These are phyloP conservation scores for Mycena rebaudengoi DNA, from an alignment of 768 basidiomycete species.

Conservation along the genomic window DNA sequence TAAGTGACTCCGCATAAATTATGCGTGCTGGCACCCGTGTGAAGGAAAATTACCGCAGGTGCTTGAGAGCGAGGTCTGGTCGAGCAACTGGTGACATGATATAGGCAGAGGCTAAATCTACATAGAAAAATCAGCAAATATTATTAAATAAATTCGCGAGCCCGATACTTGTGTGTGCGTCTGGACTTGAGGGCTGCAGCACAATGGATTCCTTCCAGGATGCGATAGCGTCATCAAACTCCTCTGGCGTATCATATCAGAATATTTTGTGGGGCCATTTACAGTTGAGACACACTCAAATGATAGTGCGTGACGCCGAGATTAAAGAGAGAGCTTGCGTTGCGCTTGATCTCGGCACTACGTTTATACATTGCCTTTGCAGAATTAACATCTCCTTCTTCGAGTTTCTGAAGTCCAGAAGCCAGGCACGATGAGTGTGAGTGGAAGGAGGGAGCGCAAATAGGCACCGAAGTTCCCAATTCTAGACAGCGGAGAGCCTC, in stretches of 20 bases:
- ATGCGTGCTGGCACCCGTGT: conserved; percentile 33
- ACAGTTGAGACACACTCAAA: conserved; percentile 64
- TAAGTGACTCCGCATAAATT: conserved; percentile 50
- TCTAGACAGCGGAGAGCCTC: conserved; percentile 85
- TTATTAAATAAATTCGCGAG: conserved; percentile 30
- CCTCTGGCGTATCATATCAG: conserved; percentile 64
- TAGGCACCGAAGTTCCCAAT: conserved; percentile 80
- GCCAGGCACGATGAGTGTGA: too few relatives aligned
- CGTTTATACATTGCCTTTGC: conserved; percentile 82
- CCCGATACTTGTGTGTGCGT: conserved; percentile 89
- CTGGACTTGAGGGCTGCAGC: conserved; percentile 83
- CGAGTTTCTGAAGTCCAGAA: too few relatives aligned
- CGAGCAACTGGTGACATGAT: conserved; percentile 81
- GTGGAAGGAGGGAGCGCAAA: too few relatives aligned
- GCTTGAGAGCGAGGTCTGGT: conserved; percentile 88
- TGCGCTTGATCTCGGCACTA: conserved; percentile 82
- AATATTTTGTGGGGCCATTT: conserved; percentile 15
- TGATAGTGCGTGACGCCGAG: conserved; percentile 91
- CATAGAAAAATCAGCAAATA: conserved; percentile 30
- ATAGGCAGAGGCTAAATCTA: conserved; percentile 91
- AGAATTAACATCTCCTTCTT: conserved; percentile 84
- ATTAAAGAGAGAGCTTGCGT: conserved; percentile 85
- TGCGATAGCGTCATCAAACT: conserved; percentile 85
- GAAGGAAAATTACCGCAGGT: conserved; percentile 68
- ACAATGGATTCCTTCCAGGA: conserved; percentile 88